Evolutionary conservation across 108 stramenopile species (phyloP), one percentile per base, ranked within the genome.

Genomic region (Skeletonema tropicum): DNA sequence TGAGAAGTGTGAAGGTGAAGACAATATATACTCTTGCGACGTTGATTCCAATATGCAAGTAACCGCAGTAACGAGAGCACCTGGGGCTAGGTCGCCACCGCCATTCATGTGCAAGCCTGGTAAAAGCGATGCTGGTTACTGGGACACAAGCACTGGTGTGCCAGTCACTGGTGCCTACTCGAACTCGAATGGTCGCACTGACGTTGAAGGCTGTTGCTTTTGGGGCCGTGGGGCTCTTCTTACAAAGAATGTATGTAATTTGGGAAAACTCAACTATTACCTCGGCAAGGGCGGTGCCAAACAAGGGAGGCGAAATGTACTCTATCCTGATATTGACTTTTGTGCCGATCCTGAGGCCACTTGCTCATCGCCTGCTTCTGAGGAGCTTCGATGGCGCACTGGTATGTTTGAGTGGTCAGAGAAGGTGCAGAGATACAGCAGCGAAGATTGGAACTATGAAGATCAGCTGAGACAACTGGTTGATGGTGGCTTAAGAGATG

Each of bases 201-300:
- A 79, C 49, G 65, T 83, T 5, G 83, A 83, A 70, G 78, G 80
- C 49, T 79, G 78, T 57, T 79, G 78, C 26, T 79, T 65, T 58
- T 79, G 78, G 78, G 78, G 78, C 3, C 29, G 78, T 45, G 78
- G 78, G 49, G 66, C 74, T 13, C 61, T 79, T 11, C 63, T 77
- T 13, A 79, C 78, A 57, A 60, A 61, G 29, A 74, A 74, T 26
- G 62, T 70, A 6, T 79, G 78, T 19, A 32, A 39, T 21, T 73
- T 77, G 35, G 76, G 76, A 42, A 66, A 77, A 58, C 39, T 77
- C 31, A 77, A 77, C 64, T 72, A 77, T 23, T 52, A 72, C 26
- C 55, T 77, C 30, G 76, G 76, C 13, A 77, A 77, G 33, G 62
- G 76, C 12, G 76, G 71, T 17, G 70, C 61, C 6, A 59, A 5